A percentile compares a stretch with the other conserved stretches of the same genome.
Conservation (phyloP, 129 eudicot species). For the Flaveria robusta region DNA sequence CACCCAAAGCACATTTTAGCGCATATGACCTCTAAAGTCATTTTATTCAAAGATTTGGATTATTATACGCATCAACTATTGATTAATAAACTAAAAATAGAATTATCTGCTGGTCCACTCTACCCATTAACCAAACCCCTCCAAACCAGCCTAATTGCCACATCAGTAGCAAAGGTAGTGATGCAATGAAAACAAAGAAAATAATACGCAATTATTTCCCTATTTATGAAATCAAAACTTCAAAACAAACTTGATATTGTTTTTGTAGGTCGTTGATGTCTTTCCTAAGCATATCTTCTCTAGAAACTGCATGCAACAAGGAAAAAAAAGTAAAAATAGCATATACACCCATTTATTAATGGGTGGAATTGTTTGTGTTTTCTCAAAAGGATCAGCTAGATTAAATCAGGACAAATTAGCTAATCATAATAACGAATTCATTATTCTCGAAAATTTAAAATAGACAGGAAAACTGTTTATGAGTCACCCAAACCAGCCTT, state of each 20-base stretch:
- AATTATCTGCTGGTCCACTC: background rate
- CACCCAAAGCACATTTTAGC: conserved; percentile 55
- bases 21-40: conserved; percentile 58
- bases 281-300: no score
- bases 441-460: no score
- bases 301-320: no score
- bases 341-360: background rate
- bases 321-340: conserved; percentile 9
- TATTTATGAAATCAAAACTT: background rate
- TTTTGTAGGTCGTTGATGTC: no score
- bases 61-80: background rate
- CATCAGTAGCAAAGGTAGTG: background rate
- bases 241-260: no score
- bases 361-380: background rate
- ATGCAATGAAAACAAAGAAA: background rate
- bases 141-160: conserved; percentile 20
- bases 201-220: conserved; percentile 2
- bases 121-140: background rate
- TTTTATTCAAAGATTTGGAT: no score
- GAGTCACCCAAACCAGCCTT: background rate
- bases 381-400: background rate
- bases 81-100: background rate
- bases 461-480: no score
- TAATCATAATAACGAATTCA: no score
- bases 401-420: background rate